Evolutionary conservation across 495 filamentous ascomycete genomes (phyloP).

Genomic region (Daldinia caldariorum): DNA sequence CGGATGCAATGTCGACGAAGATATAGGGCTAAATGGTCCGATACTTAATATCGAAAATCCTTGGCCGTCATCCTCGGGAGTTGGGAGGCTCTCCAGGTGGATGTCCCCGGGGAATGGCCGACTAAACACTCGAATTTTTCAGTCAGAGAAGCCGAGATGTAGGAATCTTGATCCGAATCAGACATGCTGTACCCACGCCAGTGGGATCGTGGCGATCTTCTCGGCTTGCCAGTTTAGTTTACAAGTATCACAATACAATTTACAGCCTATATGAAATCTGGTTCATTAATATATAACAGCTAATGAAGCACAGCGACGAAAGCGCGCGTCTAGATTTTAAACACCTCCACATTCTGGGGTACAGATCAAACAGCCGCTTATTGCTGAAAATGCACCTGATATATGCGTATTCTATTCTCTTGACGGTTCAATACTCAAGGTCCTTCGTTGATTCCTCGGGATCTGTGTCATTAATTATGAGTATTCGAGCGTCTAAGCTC

Average conservation of each 20-base stretch:
- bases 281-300: constrained; percentile 23
- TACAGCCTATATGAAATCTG: constrained; percentile 40
- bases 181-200: constrained; percentile 6
- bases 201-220: constrained; percentile 31
- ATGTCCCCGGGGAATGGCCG: constrained; percentile 33
- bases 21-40: constrained; percentile 39
- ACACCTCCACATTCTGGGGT: constrained; percentile 19
- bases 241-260: constrained; percentile 24
- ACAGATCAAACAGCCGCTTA: constrained; percentile 7
- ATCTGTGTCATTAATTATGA: constrained; percentile 1
- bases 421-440: constrained; percentile 1
- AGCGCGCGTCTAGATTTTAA: constrained; percentile 12
- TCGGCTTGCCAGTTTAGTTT: constrained; percentile 35
- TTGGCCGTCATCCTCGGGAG: constrained; percentile 33
- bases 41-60: constrained; percentile 40
- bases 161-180: constrained; percentile 26
- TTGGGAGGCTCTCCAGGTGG: constrained; percentile 20
- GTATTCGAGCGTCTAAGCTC: constrained; percentile 21
- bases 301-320: constrained; percentile 30
- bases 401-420: constrained; percentile 1
- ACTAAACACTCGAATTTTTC: constrained; percentile 7
- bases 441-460: neutral
- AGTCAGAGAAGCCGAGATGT: constrained; percentile 13
- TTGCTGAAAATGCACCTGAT: constrained; percentile 6
- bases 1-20: constrained; percentile 22